Conservation (phyloP, 257 asterid genomes). For the Ilex asprella region DNA sequence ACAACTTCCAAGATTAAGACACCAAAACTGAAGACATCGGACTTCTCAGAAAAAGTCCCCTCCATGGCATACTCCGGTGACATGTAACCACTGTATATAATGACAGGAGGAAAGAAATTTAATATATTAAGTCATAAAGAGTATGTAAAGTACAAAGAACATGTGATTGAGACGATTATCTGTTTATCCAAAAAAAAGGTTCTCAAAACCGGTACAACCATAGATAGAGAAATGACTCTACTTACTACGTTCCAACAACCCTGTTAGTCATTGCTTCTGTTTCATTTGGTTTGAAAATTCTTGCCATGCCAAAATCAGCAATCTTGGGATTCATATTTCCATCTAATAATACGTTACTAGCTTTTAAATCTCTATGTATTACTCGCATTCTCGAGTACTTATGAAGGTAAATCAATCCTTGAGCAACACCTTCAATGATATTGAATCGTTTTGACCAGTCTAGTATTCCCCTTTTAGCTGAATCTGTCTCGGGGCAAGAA, state of each 20-base stretch:
- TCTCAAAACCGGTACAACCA: too few relatives aligned
- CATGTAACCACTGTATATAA: slow-evolving; percentile 49
- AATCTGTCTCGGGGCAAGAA: slow-evolving; percentile 10
- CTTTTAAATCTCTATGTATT: slow-evolving; percentile 58
- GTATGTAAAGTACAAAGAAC: too few relatives aligned
- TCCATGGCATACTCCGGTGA: slow-evolving; percentile 68
- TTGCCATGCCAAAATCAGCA: slow-evolving; percentile 63
- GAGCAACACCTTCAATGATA: slow-evolving; percentile 41
- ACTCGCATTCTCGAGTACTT: slow-evolving; percentile 49
- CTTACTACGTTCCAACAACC: slow-evolving; percentile 57
- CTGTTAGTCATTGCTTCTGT: slow-evolving; percentile 44
- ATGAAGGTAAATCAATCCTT: slow-evolving; percentile 60
- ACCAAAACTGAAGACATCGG: slow-evolving; percentile 60
- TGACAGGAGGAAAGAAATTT: too few relatives aligned
- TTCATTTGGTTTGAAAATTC: slow-evolving; percentile 38
- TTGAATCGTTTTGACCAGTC: slow-evolving; percentile 26
- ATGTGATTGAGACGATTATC: too few relatives aligned
- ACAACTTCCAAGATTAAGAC: slow-evolving; percentile 48
- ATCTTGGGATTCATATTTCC: slow-evolving; percentile 58
- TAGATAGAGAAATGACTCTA: not conserved
- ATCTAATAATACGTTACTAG: slow-evolving; percentile 50
- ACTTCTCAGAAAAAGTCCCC: slow-evolving; percentile 55
- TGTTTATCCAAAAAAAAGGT: too few relatives aligned
- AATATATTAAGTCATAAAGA: too few relatives aligned
- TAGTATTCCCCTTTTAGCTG: slow-evolving; percentile 15